These are phyloP conservation scores for Yamadazyma conglobata DNA, from an alignment of 1,139 yeast genomes.

Conservation along the genomic window DNA sequence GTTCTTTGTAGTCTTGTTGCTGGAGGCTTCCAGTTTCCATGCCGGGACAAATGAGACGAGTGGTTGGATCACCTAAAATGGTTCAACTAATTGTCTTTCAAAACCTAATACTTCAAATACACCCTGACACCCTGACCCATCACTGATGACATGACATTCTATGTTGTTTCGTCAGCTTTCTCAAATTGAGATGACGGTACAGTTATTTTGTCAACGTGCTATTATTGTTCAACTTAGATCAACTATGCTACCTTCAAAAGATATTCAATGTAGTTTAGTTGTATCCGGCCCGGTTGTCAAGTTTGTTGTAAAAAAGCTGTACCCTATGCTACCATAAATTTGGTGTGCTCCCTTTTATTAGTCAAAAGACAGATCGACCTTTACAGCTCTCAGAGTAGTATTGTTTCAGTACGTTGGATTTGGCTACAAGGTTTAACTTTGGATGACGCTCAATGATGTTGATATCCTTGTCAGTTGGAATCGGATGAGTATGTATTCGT, in stretches of 20 bases:
- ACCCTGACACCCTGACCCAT: too few species aligned
- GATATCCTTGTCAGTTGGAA: conserved; percentile 8
- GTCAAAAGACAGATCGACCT: conserved; percentile 9
- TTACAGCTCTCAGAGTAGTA: conserved; percentile 5
- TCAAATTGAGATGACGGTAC: too few species aligned
- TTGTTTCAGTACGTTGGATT: conserved; percentile 4
- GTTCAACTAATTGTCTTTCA: too few species aligned
- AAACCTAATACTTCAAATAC: too few species aligned
- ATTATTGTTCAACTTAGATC: conserved; percentile 1
- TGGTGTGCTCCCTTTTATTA: conserved; percentile 5
- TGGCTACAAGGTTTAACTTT: conserved; percentile 5
- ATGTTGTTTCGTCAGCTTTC: too few species aligned
- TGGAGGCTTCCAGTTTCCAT: too few species aligned
- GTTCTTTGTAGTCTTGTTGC: too few species aligned
- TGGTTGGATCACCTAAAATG: too few species aligned
- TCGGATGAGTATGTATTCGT: conserved; percentile 6
- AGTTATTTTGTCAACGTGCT: too few species aligned
- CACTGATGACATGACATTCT: too few species aligned
- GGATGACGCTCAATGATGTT: conserved; percentile 2
- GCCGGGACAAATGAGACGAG: too few species aligned
- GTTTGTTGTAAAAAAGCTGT: background rate
- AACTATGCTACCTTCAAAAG: background rate
- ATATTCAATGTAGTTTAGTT: background rate
- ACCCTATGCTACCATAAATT: background rate
- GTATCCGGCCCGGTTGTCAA: conserved; percentile 2